Percentiles rank a stretch among this genome's conserved stretches.
Evolutionary conservation across 2,329 filamentous ascomycete genomes (phyloP).

Genomic region (Chaetomium strumarium): DNA sequence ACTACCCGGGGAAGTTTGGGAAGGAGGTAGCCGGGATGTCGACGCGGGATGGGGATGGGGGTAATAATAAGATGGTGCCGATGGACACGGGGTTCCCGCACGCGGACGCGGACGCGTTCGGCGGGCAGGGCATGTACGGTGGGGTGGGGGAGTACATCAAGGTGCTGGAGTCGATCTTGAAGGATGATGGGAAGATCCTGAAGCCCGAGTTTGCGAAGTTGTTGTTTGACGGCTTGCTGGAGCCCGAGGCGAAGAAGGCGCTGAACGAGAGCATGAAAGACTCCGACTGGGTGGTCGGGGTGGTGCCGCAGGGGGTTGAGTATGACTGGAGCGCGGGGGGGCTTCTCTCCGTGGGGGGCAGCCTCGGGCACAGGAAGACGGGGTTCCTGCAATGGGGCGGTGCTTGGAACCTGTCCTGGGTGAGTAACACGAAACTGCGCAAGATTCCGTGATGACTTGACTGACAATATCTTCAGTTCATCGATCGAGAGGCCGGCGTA

Average conservation of each 20-base stretch:
- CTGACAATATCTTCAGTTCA: constrained; percentile 16
- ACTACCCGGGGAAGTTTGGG: constrained; percentile 20
- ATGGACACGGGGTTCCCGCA: constrained; percentile 1
- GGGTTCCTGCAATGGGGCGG: constrained; percentile 26
- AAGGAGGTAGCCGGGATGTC: constrained; percentile 10
- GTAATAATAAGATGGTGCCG: not conserved
- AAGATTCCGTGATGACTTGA: not conserved
- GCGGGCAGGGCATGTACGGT: constrained; percentile 25
- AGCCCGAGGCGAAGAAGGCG: constrained; percentile 6
- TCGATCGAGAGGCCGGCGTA: constrained; percentile 25
- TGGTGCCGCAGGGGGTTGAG: constrained; percentile 18
- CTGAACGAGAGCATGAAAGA: constrained; percentile 17
- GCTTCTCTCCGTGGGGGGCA: constrained; percentile 19
- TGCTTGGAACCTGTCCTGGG: constrained; percentile 25
- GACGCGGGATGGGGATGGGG: not conserved
- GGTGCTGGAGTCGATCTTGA: constrained; percentile 23
- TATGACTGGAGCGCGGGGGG: constrained; percentile 27
- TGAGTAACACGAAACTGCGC: constrained; percentile 4
- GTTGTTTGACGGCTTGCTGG: constrained; percentile 25
- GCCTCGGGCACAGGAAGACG: constrained; percentile 15
- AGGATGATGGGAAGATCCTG: constrained; percentile 25
- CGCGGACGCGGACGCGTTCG: constrained; percentile 18
- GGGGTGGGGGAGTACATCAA: constrained; percentile 21
- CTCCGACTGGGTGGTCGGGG: constrained; percentile 24
- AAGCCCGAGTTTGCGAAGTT: constrained; percentile 6